A percentile compares a stretch with the other conserved stretches of the same genome.
These are phyloP conservation scores for Paxillus involutus DNA, from an alignment of 768 basidiomycete species.

Conservation along the genomic window DNA sequence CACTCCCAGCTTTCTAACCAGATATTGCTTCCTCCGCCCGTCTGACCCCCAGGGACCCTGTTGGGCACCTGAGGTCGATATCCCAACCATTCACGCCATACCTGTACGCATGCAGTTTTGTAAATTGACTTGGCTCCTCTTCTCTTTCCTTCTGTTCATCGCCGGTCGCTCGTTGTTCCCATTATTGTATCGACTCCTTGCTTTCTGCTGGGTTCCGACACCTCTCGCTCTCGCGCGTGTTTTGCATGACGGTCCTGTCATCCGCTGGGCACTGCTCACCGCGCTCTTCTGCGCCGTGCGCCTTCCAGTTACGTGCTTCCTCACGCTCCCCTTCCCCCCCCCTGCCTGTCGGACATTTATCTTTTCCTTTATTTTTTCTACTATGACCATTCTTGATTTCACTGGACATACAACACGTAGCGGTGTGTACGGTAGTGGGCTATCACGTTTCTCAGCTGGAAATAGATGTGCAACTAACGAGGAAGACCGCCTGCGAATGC, in stretches of 20 bases:
- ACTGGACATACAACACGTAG: background rate
- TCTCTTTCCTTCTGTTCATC: background rate
- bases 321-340: too few species aligned
- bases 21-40: background rate
- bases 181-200: background rate
- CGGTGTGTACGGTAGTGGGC: background rate
- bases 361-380: background rate
- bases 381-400: background rate
- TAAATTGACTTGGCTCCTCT: background rate
- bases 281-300: too few species aligned
- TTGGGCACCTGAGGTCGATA: background rate
- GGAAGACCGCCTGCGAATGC: background rate
- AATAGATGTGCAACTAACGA: background rate
- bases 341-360: too few species aligned
- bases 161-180: background rate
- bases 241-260: background rate
- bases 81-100: background rate
- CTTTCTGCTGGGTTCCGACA: background rate
- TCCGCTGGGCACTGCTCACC: too few species aligned
- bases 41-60: background rate
- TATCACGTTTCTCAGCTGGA: background rate
- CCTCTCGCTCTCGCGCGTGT: background rate
- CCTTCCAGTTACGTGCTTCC: too few species aligned
- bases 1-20: background rate
- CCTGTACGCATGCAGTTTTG: background rate